Conservation (phyloP, 2,329 filamentous ascomycete species). For the Colletotrichum sublineola region DNA sequence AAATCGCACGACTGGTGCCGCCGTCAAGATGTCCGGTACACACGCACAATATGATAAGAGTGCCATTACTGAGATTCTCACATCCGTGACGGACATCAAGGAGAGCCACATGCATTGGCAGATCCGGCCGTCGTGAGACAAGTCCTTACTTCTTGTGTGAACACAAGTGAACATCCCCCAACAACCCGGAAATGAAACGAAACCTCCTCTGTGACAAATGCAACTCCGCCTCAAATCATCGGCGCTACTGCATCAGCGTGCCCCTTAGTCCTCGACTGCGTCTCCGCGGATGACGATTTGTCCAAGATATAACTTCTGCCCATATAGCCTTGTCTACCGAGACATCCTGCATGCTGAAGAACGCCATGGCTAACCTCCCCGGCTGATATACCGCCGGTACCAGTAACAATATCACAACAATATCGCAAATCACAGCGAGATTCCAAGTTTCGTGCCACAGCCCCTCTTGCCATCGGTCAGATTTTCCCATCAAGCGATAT, state of each 20-base stretch:
- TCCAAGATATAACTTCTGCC: neutral
- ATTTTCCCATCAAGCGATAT: neutral
- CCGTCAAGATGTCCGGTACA: neutral
- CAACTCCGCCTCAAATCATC: neutral
- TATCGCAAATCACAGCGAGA: neutral
- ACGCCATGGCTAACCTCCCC: neutral
- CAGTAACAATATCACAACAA: neutral
- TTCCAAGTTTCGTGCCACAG: neutral
- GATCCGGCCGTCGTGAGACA: conserved; percentile 36
- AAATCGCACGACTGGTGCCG: neutral
- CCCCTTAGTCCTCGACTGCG: neutral
- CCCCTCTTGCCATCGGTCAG: neutral
- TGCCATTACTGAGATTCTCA: neutral
- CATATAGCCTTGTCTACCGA: neutral
- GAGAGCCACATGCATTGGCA: conserved; percentile 9
- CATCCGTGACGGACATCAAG: conserved; percentile 11
- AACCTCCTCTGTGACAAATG: conserved; percentile 10
- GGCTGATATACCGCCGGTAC: neutral
- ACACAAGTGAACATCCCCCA: neutral
- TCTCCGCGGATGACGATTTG: neutral
- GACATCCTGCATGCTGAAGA: neutral
- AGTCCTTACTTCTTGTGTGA: neutral
- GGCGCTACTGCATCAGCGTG: neutral
- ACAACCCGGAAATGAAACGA: conserved; percentile 14
- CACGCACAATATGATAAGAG: conserved; percentile 10